These are phyloP conservation scores for Lactarius tabidus DNA, from an alignment of 768 basidiomycete species.

Conservation along the genomic window DNA sequence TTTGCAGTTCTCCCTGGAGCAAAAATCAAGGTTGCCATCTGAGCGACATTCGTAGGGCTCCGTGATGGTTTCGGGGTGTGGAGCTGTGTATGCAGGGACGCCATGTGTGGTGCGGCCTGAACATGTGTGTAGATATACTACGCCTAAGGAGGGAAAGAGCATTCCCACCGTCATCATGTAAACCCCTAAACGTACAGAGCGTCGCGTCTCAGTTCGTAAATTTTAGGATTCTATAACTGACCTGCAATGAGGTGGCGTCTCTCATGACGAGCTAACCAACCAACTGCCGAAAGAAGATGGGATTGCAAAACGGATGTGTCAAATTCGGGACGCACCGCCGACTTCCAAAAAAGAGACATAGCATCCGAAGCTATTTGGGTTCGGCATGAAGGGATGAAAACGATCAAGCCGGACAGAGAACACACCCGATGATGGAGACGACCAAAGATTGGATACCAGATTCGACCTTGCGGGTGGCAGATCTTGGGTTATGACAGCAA, in stretches of 20 bases:
- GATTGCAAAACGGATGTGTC: not conserved
- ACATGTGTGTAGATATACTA: constrained; percentile 19
- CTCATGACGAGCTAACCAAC: constrained; percentile 19
- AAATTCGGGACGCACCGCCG: constrained; percentile 17
- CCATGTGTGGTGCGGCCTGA: constrained; percentile 23
- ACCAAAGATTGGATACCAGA: constrained; percentile 18
- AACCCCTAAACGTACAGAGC: not conserved
- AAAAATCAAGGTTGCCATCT: constrained; percentile 25
- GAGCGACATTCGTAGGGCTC: constrained; percentile 25
- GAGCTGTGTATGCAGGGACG: constrained; percentile 30
- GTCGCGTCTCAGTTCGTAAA: not conserved
- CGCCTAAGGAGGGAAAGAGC: constrained; percentile 16
- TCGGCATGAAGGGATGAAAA: not conserved
- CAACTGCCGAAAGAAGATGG: constrained; percentile 11
- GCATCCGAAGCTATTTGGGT: constrained; percentile 13
- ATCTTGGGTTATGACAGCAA: not conserved
- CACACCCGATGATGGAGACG: constrained; percentile 23
- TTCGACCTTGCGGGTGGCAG: constrained; percentile 7
- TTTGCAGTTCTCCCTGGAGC: constrained; percentile 20
- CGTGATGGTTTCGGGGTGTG: constrained; percentile 24
- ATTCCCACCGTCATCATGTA: constrained; percentile 13
- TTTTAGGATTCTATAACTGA: not conserved
- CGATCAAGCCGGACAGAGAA: not conserved
- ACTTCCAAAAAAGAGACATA: constrained; percentile 24
- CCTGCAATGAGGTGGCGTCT: constrained; percentile 14